These are phyloP conservation scores for Lactarius hatsudake DNA, from an alignment of 768 basidiomycete genomes.

Conservation along the genomic window DNA sequence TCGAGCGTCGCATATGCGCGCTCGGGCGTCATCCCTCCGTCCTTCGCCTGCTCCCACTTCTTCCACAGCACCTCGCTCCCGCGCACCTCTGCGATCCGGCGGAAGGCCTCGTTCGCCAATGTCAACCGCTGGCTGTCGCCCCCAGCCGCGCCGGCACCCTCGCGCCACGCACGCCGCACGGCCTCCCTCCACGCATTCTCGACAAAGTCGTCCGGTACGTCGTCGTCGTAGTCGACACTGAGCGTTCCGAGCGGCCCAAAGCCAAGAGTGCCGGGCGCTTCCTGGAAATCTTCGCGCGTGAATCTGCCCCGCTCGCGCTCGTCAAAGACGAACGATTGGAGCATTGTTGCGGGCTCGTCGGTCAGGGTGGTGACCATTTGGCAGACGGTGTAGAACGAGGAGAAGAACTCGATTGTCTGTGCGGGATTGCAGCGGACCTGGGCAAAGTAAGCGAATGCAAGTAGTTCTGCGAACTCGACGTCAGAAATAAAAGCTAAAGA, in stretches of 20 bases:
- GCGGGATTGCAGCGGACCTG: constrained; percentile 80
- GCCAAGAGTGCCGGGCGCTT: constrained; percentile 53
- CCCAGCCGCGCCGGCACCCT: constrained; percentile 24
- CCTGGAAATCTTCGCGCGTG: constrained; percentile 50
- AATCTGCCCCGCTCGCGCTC: constrained; percentile 68
- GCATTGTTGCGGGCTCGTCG: constrained; percentile 43
- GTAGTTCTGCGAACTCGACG: constrained; percentile 47
- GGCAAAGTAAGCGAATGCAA: constrained; percentile 75
- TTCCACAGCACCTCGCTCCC: constrained; percentile 49
- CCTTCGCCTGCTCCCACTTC: constrained; percentile 54
- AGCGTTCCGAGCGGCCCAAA: constrained; percentile 62
- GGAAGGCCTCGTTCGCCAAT: constrained; percentile 64
- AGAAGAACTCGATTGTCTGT: constrained; percentile 62
- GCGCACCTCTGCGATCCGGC: constrained; percentile 62
- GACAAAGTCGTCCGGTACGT: constrained; percentile 67
- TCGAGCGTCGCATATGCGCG: constrained; percentile 72
- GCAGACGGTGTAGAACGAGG: constrained; percentile 51
- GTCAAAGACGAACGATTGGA: constrained; percentile 57
- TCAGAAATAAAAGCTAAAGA: neutral
- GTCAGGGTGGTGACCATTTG: constrained; percentile 48
- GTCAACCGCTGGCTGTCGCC: constrained; percentile 46
- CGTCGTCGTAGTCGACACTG: constrained; percentile 65
- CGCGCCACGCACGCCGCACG: constrained; percentile 54
- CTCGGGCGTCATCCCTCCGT: constrained; percentile 60
- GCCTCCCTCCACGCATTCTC: constrained; percentile 65